Base-by-base conservation (phyloP, 192 early-diverging fungal genomes). In the Chytriomyces sp. region DNA sequence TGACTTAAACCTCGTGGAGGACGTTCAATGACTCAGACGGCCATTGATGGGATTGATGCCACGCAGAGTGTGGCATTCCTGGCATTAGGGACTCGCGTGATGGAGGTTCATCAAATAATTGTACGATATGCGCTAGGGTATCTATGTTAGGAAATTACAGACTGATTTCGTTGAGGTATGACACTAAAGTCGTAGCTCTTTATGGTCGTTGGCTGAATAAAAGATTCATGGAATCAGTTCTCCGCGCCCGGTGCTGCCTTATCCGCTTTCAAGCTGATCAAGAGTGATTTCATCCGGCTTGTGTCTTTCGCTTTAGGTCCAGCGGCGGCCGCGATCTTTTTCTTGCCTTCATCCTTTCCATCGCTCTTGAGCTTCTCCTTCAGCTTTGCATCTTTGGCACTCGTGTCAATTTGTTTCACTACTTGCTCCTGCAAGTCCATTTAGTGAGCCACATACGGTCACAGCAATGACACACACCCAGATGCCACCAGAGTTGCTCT, bases 221-320 rank as follows among this genome's bases (percentile, higher is more conserved):
- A n/a, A n/a, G n/a, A n/a, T n/a, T n/a, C 44, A 49, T 49, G n/a
- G n/a, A 49, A 49, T 58, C 56, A 58, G 31, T 22, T 3, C 1
- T 81, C 68, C 14, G 78, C 69, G 14, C 79, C 79, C 36, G 80
- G 78, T 10, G 83, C 83, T 12, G 56, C 72, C 28, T 77, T 69
- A 72, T 84, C 83, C 26, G 77, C 74, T 52, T 77, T 75, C 62
- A 85, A 56, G 3, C 75, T 75, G 39, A 78, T 63, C n/a, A 85
- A 53, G 25, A 85, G 65, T 58, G 81, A 76, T 76, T 83, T 85
- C 75, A 85, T 79, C 6, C 84, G 70, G 32, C 76, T 62, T 10
- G 81, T 82, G 53, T 85, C 84, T 14, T 74, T 75, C 10, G 60
- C 36, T 55, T 83, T 83, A 2, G 63, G 39, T 8, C 39, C 63